Evolutionary conservation across 495 filamentous ascomycete genomes (phyloP).

Genomic region (Pyrenula massariospora): DNA sequence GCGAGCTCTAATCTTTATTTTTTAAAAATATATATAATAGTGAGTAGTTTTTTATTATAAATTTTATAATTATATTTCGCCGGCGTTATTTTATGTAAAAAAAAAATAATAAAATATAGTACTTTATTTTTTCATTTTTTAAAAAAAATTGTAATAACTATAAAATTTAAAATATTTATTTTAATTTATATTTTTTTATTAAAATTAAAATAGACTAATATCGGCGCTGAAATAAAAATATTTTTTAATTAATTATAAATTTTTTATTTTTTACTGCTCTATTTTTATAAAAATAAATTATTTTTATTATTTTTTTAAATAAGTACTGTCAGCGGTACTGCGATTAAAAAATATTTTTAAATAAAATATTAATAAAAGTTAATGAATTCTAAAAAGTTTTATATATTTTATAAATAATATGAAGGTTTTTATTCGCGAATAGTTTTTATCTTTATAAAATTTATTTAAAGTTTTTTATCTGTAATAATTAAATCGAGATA

Average conservation of each 20-base stretch:
- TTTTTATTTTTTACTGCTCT: slow-evolving; percentile 1
- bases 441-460: slow-evolving; percentile 6
- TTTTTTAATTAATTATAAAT: slow-evolving; percentile 3
- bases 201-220: slow-evolving; percentile 6
- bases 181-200: slow-evolving; percentile 3
- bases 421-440: slow-evolving; percentile 13
- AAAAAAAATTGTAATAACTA: slow-evolving; percentile 3
- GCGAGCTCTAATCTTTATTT: slow-evolving; percentile 11
- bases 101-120: slow-evolving; percentile 4
- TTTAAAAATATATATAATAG: slow-evolving; percentile 11
- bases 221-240: slow-evolving; percentile 1
- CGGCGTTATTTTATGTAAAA: slow-evolving; percentile 5
- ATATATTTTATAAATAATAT: slow-evolving; percentile 11
- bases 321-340: slow-evolving; percentile 6
- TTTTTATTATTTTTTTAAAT: slow-evolving; percentile 9
- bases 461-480: slow-evolving; percentile 4
- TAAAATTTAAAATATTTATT: slow-evolving; percentile 5
- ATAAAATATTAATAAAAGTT: slow-evolving; percentile 26
- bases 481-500: slow-evolving; percentile 5
- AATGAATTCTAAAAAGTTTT: slow-evolving; percentile 17
- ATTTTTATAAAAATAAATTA: not conserved
- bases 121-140: slow-evolving; percentile 1
- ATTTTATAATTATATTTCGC: slow-evolving; percentile 14
- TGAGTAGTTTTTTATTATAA: slow-evolving; percentile 14
- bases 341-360: slow-evolving; percentile 9